Base-by-base conservation (phyloP, 306 rosid species). In the Cucurbita ficifolia region DNA sequence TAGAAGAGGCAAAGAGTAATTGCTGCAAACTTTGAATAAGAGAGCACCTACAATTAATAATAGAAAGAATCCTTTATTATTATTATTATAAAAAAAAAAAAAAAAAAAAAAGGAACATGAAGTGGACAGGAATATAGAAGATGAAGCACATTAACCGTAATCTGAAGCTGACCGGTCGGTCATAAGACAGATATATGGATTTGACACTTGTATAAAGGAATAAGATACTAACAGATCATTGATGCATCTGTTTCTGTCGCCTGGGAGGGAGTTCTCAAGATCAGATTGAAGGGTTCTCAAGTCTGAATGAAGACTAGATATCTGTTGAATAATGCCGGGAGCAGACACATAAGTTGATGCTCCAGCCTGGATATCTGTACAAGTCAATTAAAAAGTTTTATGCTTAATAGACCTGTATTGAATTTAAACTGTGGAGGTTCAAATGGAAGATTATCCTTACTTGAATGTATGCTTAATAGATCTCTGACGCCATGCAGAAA, bases 401-500 rank as follows among this genome's bases (percentile, higher is more conserved):
- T 65, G 72, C 54, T 39, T 43, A 46, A 40, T 64, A 65, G 54
- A 43, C 53, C 29, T 42, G 54, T 6, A 42, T 55, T 16, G 54
- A 10, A 7, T 61, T 51, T 17, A 55, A 64, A 72, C 12, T 17
- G 5, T 45, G 70, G 59, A 54, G 48, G 81, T 67, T 67, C 73
- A 59, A 56, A 73, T 71, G 65, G 65, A 61, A 49, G 74, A 4
- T 7, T 58, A 53, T 71, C 61, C 79, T 83, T 81, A 94, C 99
- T 87, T 82, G 97, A 89, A 84, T 91, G 92, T 78, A 94, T 86
- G 82, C 91, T 94, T 59, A 91, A 86, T 71, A 94, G 92, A 84
- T 91, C 99, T 84, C 97, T 90, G 57, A 94, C 93, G 62, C 96
- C 89, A 76, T 94, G 99, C 91, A 94, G 80, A 85, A 91, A 86